phyloP scores from a whole-genome alignment of 257 asterid genomes.

The Gentiana dahurica region DNA sequence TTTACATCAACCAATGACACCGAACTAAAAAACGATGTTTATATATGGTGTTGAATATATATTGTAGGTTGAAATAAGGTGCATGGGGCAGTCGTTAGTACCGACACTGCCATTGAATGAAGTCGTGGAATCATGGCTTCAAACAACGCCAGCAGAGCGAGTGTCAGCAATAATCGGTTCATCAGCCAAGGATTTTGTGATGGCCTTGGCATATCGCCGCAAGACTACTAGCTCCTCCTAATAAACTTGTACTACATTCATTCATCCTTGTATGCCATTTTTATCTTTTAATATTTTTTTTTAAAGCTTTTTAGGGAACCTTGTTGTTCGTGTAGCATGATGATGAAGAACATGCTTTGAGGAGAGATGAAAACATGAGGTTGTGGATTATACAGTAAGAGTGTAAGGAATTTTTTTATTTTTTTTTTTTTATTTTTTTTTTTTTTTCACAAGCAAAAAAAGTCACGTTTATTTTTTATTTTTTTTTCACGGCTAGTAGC shows the following conservation, averaged over 20 bases:
- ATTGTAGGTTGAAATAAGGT: conserved; percentile 71
- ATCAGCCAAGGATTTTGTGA: conserved; percentile 83
- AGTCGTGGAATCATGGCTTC: conserved; percentile 78
- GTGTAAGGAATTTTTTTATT: too few relatives aligned
- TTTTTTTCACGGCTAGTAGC: too few relatives aligned
- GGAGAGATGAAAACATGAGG: background rate
- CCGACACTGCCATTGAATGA: conserved; percentile 58
- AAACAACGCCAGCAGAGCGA: conserved; percentile 30
- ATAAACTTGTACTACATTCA: conserved; percentile 2
- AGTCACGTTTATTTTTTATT: background rate
- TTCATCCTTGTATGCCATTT: background rate
- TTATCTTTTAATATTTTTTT: conserved; percentile 7
- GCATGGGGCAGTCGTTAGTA: conserved; percentile 65
- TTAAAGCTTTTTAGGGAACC: background rate
- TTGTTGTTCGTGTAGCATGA: background rate
- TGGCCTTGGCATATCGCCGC: conserved; percentile 70
- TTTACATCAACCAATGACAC: too few relatives aligned
- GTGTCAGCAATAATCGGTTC: conserved; percentile 62
- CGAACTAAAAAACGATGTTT: background rate
- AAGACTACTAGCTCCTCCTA: conserved; percentile 25
- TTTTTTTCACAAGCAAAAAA: too few relatives aligned
- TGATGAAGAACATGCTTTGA: conserved; percentile 4
- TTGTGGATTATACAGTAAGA: background rate
- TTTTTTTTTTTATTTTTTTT: background rate
- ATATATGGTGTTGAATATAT: background rate